Evolutionary conservation across 129 eudicot genomes (phyloP).

Genomic region (Flaveria sonorensis): DNA sequence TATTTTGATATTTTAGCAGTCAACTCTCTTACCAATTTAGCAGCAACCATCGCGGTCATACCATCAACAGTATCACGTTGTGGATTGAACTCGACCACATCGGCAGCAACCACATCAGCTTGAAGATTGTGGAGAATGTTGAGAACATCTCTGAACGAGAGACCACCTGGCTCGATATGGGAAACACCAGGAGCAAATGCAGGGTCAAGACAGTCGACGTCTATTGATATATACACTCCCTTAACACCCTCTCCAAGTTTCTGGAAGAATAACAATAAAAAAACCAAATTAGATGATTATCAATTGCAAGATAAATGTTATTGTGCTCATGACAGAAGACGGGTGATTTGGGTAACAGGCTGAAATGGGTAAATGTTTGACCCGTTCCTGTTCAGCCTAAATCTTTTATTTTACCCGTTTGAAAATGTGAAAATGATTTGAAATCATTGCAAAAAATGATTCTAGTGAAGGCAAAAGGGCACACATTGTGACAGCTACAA

Average conservation of each 20-base stretch:
- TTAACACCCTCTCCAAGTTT: conserved; percentile 95
- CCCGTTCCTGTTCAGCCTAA: background rate
- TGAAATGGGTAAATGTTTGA: background rate
- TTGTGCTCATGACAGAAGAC: background rate
- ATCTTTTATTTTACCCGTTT: background rate
- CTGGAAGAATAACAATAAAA: conserved; percentile 39
- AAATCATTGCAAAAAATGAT: background rate
- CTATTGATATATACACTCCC: conserved; percentile 89
- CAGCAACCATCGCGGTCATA: conserved; percentile 99
- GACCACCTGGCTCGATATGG: conserved; percentile 97
- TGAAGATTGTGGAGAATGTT: conserved; percentile 90
- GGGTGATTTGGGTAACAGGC: background rate
- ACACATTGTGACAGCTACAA: conserved; percentile 19
- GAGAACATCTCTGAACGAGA: conserved; percentile 84
- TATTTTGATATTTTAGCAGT: conserved; percentile 91
- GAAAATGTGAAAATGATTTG: background rate
- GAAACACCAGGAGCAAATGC: conserved; percentile 99
- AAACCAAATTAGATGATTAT: conserved; percentile 11
- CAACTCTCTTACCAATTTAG: conserved; percentile 85
- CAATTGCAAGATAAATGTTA: background rate
- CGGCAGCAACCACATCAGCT: conserved; percentile 92
- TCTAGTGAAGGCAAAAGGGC: background rate
- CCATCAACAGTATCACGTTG: conserved; percentile 98
- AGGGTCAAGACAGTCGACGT: conserved; percentile 93
- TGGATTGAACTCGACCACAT: conserved; percentile 95